Conservation (phyloP, 306 rosid species). For the Quercus robur region DNA sequence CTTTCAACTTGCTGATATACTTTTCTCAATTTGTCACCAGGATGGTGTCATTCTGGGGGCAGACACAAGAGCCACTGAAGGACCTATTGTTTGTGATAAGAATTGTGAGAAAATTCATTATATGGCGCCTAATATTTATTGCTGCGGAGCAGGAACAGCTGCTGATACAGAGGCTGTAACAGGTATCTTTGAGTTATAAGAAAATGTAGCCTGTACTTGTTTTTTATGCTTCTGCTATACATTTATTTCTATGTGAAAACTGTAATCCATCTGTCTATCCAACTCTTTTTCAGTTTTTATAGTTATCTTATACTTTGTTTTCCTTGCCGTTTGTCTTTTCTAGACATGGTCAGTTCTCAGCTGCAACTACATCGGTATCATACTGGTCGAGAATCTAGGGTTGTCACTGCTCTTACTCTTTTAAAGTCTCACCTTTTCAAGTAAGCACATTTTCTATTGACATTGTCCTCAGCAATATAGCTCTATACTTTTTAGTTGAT, state of each 20-base stretch:
- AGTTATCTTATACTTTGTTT: background rate
- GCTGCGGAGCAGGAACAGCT: conserved; percentile 71
- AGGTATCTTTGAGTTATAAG: conserved; percentile 26
- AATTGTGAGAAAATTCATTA: conserved; percentile 61
- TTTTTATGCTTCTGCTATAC: background rate
- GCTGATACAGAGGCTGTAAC: conserved; percentile 75
- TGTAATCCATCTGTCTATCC: no score
- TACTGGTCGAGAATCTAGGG: conserved; percentile 54
- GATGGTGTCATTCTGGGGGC: conserved; percentile 70
- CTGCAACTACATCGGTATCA: conserved; percentile 59
- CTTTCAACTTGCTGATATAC: background rate
- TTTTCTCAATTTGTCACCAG: conserved; percentile 16
- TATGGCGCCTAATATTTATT: conserved; percentile 60
- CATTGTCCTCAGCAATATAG: background rate
- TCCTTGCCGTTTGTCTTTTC: background rate
- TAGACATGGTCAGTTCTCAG: conserved; percentile 62
- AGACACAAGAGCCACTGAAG: conserved; percentile 56
- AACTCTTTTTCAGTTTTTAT: background rate
- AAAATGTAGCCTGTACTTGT: background rate
- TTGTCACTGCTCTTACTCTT: conserved; percentile 50
- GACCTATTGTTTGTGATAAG: conserved; percentile 53
- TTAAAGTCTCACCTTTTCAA: conserved; percentile 52
- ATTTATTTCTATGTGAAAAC: background rate
- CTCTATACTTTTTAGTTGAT: background rate
- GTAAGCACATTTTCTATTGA: conserved; percentile 16